Evolutionary conservation across 2,329 filamentous ascomycete species (phyloP).

Genomic region (Aureobasidium pullulans): DNA sequence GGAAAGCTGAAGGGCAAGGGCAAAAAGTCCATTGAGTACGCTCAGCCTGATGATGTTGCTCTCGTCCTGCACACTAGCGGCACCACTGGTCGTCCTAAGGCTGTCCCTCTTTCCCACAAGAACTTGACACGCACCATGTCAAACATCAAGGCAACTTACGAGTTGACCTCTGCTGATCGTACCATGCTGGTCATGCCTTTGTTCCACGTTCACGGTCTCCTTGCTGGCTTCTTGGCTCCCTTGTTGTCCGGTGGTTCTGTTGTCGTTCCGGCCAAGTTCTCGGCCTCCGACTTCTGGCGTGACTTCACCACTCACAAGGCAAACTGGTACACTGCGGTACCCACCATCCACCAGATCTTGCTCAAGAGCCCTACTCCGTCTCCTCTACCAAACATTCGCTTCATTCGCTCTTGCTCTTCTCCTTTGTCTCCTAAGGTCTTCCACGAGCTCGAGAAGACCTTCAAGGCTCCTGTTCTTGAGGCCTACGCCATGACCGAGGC

Average conservation of each 20-base stretch:
- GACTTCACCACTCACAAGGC: conserved; percentile 68
- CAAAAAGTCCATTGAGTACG: conserved; percentile 41
- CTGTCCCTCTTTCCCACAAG: conserved; percentile 72
- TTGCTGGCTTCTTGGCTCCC: conserved; percentile 74
- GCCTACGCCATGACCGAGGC: conserved; percentile 93
- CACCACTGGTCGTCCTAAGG: conserved; percentile 78
- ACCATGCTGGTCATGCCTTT: conserved; percentile 86
- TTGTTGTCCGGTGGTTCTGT: conserved; percentile 70
- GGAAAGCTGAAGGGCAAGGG: conserved; percentile 56
- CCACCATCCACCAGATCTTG: conserved; percentile 84
- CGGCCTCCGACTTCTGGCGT: conserved; percentile 72
- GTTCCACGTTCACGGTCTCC: conserved; percentile 83
- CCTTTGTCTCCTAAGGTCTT: conserved; percentile 76
- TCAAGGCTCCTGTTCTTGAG: conserved; percentile 75
- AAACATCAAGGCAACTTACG: conserved; percentile 73
- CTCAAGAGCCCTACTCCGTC: conserved; percentile 64
- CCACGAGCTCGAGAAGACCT: conserved; percentile 66
- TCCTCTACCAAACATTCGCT: conserved; percentile 66
- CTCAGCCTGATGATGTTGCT: conserved; percentile 69
- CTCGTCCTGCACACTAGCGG: conserved; percentile 78
- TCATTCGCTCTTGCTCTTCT: conserved; percentile 82
- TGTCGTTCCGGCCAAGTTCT: conserved; percentile 72
- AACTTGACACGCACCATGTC: conserved; percentile 76
- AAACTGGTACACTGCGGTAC: conserved; percentile 92
- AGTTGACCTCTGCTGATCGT: conserved; percentile 61